Conservation (phyloP, 805 yeast genomes). For the Ogataea trehalophila region DNA sequence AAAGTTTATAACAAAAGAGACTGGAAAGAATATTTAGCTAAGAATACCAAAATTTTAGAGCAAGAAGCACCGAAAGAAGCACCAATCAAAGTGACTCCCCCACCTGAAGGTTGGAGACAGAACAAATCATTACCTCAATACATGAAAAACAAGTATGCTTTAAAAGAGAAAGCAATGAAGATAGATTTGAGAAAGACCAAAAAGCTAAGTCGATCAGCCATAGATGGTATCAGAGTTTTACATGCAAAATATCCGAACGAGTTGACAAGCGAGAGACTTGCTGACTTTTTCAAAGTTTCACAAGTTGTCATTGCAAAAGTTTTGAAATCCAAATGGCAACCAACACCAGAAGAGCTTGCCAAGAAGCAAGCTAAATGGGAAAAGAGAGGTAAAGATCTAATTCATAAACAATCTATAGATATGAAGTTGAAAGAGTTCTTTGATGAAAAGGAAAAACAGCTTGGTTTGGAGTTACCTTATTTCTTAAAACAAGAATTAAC, state of each 20-base stretch:
- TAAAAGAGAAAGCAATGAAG: slow-evolving; percentile 55
- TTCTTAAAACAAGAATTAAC: slow-evolving; percentile 24
- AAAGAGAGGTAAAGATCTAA: slow-evolving; percentile 37
- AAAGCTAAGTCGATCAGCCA: slow-evolving; percentile 61
- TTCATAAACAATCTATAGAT: slow-evolving; percentile 20
- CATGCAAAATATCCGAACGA: slow-evolving; percentile 54
- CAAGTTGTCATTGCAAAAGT: slow-evolving; percentile 83
- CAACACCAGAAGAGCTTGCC: slow-evolving; percentile 49
- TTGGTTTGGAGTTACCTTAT: slow-evolving; percentile 27
- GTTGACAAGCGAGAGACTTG: slow-evolving; percentile 52
- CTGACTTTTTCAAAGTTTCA: slow-evolving; percentile 61
- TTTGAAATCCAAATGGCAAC: slow-evolving; percentile 71
- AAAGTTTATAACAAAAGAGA: slow-evolving; percentile 28
- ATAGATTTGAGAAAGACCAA: slow-evolving; percentile 63
- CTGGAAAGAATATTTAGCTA: slow-evolving; percentile 21
- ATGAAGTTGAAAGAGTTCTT: slow-evolving; percentile 24
- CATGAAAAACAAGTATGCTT: slow-evolving; percentile 62
- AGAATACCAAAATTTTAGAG: slow-evolving; percentile 16
- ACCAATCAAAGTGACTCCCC: slow-evolving; percentile 18
- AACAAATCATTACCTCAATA: slow-evolving; percentile 51
- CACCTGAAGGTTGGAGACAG: slow-evolving; percentile 45
- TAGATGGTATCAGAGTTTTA: slow-evolving; percentile 56
- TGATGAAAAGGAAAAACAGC: slow-evolving; percentile 23
- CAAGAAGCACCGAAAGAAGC: slow-evolving; percentile 10
- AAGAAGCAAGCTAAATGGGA: slow-evolving; percentile 48